Percentiles rank a stretch among this genome's conserved stretches.
Conservation (phyloP, 495 filamentous ascomycete genomes). For the Lasiosphaeriaceae sp. region DNA sequence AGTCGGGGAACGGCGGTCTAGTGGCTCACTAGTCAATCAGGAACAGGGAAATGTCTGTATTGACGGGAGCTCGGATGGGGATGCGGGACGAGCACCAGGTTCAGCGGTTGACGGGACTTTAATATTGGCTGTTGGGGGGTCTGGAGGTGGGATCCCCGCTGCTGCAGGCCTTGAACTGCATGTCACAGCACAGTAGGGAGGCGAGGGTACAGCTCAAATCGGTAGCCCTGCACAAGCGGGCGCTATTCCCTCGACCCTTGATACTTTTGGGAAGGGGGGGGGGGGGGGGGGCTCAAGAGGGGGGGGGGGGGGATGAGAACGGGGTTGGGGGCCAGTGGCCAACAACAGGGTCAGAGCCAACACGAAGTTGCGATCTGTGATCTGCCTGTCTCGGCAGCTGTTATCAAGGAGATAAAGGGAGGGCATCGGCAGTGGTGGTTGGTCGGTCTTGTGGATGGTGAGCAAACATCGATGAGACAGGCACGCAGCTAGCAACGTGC, state of each 20-base stretch:
- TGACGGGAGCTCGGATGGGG: constrained; percentile 9
- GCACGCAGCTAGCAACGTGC: constrained; percentile 22
- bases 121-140: constrained; percentile 42
- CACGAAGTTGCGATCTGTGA: not conserved
- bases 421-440: constrained; percentile 5
- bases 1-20: constrained; percentile 3
- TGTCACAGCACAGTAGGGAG: constrained; percentile 19
- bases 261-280: not conserved
- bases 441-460: not conserved
- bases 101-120: constrained; percentile 44
- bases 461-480: too few species aligned
- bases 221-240: constrained; percentile 20
- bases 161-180: constrained; percentile 16
- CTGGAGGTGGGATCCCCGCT: constrained; percentile 19
- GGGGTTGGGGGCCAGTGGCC: not conserved
- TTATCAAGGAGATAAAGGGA: not conserved
- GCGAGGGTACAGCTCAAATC: constrained; percentile 2
- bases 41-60: constrained; percentile 7
- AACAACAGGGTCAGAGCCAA: too few species aligned
- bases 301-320: not conserved
- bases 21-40: constrained; percentile 16
- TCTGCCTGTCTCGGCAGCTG: constrained; percentile 12
- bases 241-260: constrained; percentile 19
- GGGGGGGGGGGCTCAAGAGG: not conserved
- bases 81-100: constrained; percentile 22